These are phyloP conservation scores for Aspergillus cejpii DNA, from an alignment of 2,329 filamentous ascomycete species.

Conservation along the genomic window DNA sequence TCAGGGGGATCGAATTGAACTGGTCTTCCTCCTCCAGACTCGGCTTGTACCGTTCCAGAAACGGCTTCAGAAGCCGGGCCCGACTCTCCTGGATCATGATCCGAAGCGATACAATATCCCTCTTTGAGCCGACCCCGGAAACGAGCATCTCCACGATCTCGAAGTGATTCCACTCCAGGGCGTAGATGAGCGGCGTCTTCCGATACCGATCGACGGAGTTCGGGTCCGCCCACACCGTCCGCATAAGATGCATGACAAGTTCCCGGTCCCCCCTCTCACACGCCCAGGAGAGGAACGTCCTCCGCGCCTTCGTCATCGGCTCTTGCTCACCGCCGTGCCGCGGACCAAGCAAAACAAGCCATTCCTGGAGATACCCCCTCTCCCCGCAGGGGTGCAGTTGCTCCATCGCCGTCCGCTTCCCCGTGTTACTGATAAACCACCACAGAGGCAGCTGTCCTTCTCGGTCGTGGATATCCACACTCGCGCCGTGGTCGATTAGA, in stretches of 20 bases:
- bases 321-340: conserved; percentile 6
- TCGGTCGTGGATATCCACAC: conserved; percentile 10
- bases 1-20: conserved; percentile 8
- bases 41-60: conserved; percentile 11
- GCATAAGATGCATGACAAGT: conserved; percentile 7
- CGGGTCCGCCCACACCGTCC: conserved; percentile 12
- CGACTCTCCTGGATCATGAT: conserved; percentile 12
- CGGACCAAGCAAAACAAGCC: conserved; percentile 6
- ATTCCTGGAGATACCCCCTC: conserved; percentile 4
- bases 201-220: conserved; percentile 13
- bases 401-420: neutral
- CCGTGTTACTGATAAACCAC: conserved; percentile 10
- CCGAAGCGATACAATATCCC: conserved; percentile 10
- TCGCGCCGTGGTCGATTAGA: conserved; percentile 5
- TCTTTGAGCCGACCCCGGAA: conserved; percentile 3
- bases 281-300: conserved; percentile 15
- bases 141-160: conserved; percentile 11
- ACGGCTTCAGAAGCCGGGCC: conserved; percentile 10
- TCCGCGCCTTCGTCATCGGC: conserved; percentile 12
- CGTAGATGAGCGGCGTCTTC: conserved; percentile 13
- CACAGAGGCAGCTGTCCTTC: conserved; percentile 13
- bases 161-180: conserved; percentile 13
- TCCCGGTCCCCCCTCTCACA: conserved; percentile 9
- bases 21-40: conserved; percentile 8
- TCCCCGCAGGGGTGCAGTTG: neutral